Base-by-base conservation (phyloP, 1,284 basidiomycete genomes). In the Pyrrhoderma noxium region DNA sequence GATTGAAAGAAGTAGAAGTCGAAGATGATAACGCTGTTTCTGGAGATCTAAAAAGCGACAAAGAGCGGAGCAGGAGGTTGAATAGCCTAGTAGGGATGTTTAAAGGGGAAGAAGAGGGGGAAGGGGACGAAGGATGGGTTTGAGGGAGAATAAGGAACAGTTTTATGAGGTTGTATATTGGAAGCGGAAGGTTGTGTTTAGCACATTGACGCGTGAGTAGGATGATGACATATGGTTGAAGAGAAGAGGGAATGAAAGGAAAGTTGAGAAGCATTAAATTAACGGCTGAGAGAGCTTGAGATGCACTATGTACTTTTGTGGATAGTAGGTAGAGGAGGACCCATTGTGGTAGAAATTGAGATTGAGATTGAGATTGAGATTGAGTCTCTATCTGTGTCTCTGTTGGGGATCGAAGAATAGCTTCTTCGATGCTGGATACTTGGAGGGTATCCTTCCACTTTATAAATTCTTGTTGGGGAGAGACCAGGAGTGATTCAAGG, bases 1-100 rank as follows among this genome's bases (percentile, higher is more conserved):
- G n/a, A n/a, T n/a, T n/a, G n/a, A n/a, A n/a, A n/a, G n/a, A n/a
- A n/a, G n/a, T n/a, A n/a, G n/a, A n/a, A n/a, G n/a, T n/a, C n/a
- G n/a, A n/a, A n/a, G n/a, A n/a, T 36, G 70, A 63, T 13, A 68
- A 61, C 1, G 73, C 68, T 4, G 66, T 67, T 7, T 72, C 67
- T 0, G 62, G 59, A n/a, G 66, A 61, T 0, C 73, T 67, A 39
- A 72, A 67, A 52, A 64, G 60, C 0, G 76, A 66, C 38, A 85
- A 62, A 2, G 76, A 70, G 37, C 72, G 73, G 7, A 86, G 71
- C 45, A 85, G 63, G 42, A 75, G 67, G 56, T 82, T 78, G 66
- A 77, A 77, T 55, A 81, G 70, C 34, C 70, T 64, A 0, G 64
- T 52, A 0, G 64, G 63, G 38, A 66, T 52, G 14, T 58, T 54